Evolutionary conservation across 495 filamentous ascomycete species (phyloP), one percentile per base, ranked within the genome.

Genomic region (Penicillium arizonense): DNA sequence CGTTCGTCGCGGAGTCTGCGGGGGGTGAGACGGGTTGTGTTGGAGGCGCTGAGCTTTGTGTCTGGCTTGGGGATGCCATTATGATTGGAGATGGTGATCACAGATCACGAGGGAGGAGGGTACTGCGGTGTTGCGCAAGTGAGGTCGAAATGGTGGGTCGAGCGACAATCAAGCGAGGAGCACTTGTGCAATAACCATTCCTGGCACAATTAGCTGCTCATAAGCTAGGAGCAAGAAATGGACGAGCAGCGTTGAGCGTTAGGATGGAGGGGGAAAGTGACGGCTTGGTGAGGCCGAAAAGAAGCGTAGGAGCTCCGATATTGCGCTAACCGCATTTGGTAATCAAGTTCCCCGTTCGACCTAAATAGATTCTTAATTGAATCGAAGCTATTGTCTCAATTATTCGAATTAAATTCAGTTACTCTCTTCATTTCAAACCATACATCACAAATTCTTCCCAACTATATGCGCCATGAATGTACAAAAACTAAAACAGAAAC

Each of bases 11-110:
- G 39, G 71, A 65, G 58, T 78, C 75, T 16, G 72, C 72, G 11
- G 75, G 73, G 32, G 75, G 75, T 9, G 75, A 75, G 44, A 71
- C 61, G 36, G 75, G 71, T 55, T 76, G 75, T n/a, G 70, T 69
- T 21, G 72, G 53, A 21, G 68, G 67, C 32, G 54, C 68, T 14
- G 64, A 57, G 43, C 67, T 51, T 57, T 71, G 69, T 11, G 62
- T 56, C 52, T 71, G 71, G 45, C 50, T 59, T 58, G 75, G 75
- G 21, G 75, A 76, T 23, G 75, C 68, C 75, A 78, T 78, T 21
- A n/a, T 62, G 32, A 42, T 7, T 37, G 9, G 18, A 10, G 23
- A 11, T 38, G 28, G 21, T 43, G 33, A 30, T 50, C 32, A 26
- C 33, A 21, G 20, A 24, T 51, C 46, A 45, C 14, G 35, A 23